Base-by-base conservation (phyloP, 2,329 filamentous ascomycete genomes). In the Ophiostoma pallidulum region DNA sequence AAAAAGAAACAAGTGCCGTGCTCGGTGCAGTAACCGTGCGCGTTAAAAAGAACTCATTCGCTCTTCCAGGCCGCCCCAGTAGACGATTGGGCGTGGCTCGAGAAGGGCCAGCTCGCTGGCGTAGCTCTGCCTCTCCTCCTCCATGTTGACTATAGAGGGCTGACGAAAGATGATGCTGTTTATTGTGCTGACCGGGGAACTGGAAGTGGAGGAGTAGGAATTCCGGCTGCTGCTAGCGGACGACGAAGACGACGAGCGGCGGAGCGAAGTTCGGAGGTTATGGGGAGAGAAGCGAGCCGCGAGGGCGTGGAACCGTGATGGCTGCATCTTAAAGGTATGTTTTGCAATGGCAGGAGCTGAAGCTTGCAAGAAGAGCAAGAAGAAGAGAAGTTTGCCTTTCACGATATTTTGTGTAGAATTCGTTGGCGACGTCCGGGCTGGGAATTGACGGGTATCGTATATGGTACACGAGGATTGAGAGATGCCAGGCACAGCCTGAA, bases 21-120 rank as follows among this genome's bases (percentile, higher is more conserved):
- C n/a, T n/a, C n/a, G n/a, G n/a, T n/a, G n/a, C n/a, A n/a, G n/a
- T n/a, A n/a, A n/a, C n/a, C n/a, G n/a, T n/a, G n/a, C 6, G 6
- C 29, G 29, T 41, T 46, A 55, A 6, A 54, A 45, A 2, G 70
- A 63, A 18, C 66, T 65, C 59, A 80, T 77, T 45, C 76, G 69
- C 65, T 80, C 78, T 62, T 81, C 78, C 41, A 82, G 61, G 33
- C 78, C 75, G 54, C 74, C 75, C 72, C 77, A 82, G 64, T 79
- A 80, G 45, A 80, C 75, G 31, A 80, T 69, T 10, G 78, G 78
- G 37, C 78, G 65, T 2, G 78, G 78, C 62, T 82, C 78, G 22
- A 82, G 69, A 16, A 82, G 66, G 55, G 66, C 68, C 8, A 81
- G 66, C 56, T 76, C 75, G 44, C 65, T 66, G 9, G 69, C 68